Evolutionary conservation across 2,329 filamentous ascomycete genomes (phyloP).

Genomic region (Fusarium haematococcum): DNA sequence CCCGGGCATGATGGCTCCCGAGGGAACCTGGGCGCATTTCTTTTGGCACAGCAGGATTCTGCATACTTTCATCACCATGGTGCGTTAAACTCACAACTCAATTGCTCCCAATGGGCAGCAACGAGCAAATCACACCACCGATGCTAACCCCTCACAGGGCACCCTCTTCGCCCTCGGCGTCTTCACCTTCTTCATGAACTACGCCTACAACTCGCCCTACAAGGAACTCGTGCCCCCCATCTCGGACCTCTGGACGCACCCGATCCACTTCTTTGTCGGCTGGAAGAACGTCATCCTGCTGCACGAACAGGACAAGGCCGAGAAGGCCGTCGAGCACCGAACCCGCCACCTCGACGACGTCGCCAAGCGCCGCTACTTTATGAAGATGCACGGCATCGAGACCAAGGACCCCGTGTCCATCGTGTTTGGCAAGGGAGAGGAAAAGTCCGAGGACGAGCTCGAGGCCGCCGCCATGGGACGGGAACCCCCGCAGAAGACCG

Average conservation of each 20-base stretch:
- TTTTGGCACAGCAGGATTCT: constrained; percentile 82
- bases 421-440: constrained; percentile 54
- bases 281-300: constrained; percentile 80
- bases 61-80: constrained; percentile 87
- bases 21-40: constrained; percentile 85
- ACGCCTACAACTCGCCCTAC: constrained; percentile 82
- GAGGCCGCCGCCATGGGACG: constrained; percentile 52
- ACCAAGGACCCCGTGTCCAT: constrained; percentile 66
- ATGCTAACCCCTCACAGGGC: constrained; percentile 55
- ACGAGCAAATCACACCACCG: background rate
- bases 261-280: constrained; percentile 73
- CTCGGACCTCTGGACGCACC: constrained; percentile 76
- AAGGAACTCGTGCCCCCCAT: constrained; percentile 80
- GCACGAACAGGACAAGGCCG: constrained; percentile 78
- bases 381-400: constrained; percentile 86
- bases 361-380: constrained; percentile 85
- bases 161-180: constrained; percentile 77
- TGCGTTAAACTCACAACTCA: constrained; percentile 55
- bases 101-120: background rate
- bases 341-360: constrained; percentile 84
- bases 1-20: constrained; percentile 88
- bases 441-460: constrained; percentile 51
- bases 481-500: constrained; percentile 47
- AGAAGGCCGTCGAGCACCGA: constrained; percentile 77
- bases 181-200: constrained; percentile 82